Evolutionary conservation across 2,329 filamentous ascomycete species (phyloP).

Genomic region (Fusarium palustre): DNA sequence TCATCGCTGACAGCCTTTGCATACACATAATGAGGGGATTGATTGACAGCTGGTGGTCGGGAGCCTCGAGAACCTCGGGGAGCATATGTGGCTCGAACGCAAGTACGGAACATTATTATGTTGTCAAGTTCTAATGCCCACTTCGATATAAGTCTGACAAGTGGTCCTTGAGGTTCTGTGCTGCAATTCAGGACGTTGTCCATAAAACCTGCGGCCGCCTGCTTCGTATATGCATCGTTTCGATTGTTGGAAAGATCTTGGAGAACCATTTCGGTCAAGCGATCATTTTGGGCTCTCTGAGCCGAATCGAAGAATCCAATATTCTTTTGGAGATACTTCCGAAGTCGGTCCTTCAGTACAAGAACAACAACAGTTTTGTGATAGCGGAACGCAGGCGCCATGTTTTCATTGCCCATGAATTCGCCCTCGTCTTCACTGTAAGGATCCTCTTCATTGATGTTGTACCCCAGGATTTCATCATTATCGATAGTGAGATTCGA

Average conservation of each 20-base stretch:
- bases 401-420: conserved; percentile 8
- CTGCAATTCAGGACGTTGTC: neutral
- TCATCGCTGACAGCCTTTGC: neutral
- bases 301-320: fast-evolving
- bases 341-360: conserved; percentile 3
- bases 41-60: fast-evolving
- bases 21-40: neutral
- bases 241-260: conserved; percentile 5
- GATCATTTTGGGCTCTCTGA: neutral
- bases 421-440: conserved; percentile 13
- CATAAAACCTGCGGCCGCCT: conserved; percentile 5
- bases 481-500: neutral
- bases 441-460: neutral
- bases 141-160: neutral
- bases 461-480: conserved; percentile 11
- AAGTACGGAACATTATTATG: neutral
- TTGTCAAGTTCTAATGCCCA: conserved; percentile 22
- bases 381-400: neutral
- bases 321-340: neutral
- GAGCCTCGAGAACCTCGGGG: neutral
- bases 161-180: neutral
- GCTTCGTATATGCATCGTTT: neutral
- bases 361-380: conserved; percentile 19
- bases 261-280: conserved; percentile 8
- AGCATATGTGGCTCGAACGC: neutral